phyloP scores from a whole-genome alignment of 73 alveolate species.

The Paramecium sexaurelia region DNA sequence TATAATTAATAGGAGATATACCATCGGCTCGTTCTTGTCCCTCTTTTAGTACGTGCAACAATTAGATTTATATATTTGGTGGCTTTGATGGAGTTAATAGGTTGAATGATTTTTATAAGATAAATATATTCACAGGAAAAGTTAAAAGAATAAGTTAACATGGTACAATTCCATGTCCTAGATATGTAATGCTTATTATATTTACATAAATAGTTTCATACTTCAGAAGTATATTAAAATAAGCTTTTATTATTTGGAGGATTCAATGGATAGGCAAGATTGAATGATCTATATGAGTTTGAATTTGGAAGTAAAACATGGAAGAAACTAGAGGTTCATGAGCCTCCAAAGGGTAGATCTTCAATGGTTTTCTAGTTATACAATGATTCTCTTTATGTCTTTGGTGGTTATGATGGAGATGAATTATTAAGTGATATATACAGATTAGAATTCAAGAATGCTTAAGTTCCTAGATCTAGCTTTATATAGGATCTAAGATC shows the following conservation, averaged over 20 bases:
- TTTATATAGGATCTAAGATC: constrained; percentile 17
- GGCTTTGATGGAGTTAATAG: constrained; percentile 86
- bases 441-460: constrained; percentile 73
- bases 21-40: constrained; percentile 68
- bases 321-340: constrained; percentile 75
- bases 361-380: constrained; percentile 82
- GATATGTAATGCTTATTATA: constrained; percentile 8
- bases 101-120: constrained; percentile 78
- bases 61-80: constrained; percentile 77
- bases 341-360: constrained; percentile 76
- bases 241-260: constrained; percentile 84
- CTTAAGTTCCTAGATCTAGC: constrained; percentile 59
- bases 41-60: constrained; percentile 4
- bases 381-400: constrained; percentile 81
- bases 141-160: constrained; percentile 43
- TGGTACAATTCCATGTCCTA: constrained; percentile 79
- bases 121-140: constrained; percentile 72
- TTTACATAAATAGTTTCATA: constrained; percentile 62
- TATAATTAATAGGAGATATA: constrained; percentile 40
- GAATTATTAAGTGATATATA: constrained; percentile 81
- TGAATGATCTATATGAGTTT: constrained; percentile 85
- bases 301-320: constrained; percentile 75
- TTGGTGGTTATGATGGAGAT: constrained; percentile 88
- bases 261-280: constrained; percentile 84
- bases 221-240: constrained; percentile 80